Evolutionary conservation across 768 basidiomycete species (phyloP), one percentile per base, ranked within the genome.

Genomic region (Pholiota conissans): DNA sequence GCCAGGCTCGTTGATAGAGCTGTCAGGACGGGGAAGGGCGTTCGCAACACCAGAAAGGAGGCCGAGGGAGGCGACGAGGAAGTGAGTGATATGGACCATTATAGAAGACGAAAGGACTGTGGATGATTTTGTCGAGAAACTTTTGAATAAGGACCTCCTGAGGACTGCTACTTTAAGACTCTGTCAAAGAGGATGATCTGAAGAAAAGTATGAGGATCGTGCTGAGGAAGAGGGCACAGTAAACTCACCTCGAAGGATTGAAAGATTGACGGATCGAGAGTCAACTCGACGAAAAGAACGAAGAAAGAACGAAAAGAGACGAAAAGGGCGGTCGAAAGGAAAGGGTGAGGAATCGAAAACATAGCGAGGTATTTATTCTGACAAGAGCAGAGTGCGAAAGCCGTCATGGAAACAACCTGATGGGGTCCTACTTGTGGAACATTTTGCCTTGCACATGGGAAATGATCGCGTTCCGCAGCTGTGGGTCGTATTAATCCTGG

Each of bases 161-260:
- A 84, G 85, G 80, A 76, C 74, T 74, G 73, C 70, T 75, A 72
- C 74, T 68, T 70, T 70, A 68, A 67, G 68, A 75, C 82, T 86
- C 86, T 89, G 73, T 86, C 86, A 82, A 89, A 88, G 86, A 86
- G 82, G 76, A 65, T 79, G 80, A 83, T 84, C 84, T 84, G 69
- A 55, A 20, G 54, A 42, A 52, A 22, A 35, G 22, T 18, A 46
- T 55, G 47, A 59, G 60, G 40, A 18, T 30, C 30, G 47, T 57
- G 37, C 20, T 28, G 49, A 51, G 18, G 29, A 52, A 49, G 53
- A 39, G 35, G 37, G 49, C 6, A n/a, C n/a, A 46, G 8, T 13
- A 11, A 11, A 66, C 75, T 62, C 58, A 82, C 82, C 82, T 79
- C 76, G 76, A 69, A 68, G 69, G 74, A 80, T 83, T 69, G 76